Evolutionary conservation across 2,329 filamentous ascomycete genomes (phyloP), one percentile per base, ranked within the genome.

Genomic region (Neofusicoccum umdonicola): DNA sequence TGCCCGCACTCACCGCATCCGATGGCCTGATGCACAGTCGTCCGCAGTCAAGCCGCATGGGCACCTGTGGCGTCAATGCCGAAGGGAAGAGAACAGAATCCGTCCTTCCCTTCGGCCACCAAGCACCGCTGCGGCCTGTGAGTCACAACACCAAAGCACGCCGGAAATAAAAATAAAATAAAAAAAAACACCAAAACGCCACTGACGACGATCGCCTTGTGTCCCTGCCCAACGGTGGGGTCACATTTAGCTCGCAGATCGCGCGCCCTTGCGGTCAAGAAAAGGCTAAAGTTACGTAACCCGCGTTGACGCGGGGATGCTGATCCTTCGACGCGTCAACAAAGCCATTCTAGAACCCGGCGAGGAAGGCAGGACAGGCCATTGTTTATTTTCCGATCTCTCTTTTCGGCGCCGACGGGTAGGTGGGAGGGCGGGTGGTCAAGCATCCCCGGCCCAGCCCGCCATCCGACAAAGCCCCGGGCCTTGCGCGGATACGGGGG

Each of bases 181-280:
- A 19, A 31, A 31, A 31, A 31, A 31, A 31, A 31, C 5, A 1
- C 27, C 27, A 31, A 31, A 31, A 31, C 27, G 27, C 27, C 27
- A 31, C 27, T 31, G 27, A 31, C 27, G 27, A 31, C 27, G 27
- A 31, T 31, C 27, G 27, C 27, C 6, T 31, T 7, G 35, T 22
- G 9, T 41, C 7, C 7, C 41, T 60, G 56, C 56, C 56, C 56
- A 47, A 60, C 42, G n/a, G 56, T 60, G 56, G 56, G 42, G 56
- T 60, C 42, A 15, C 27, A 35, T 60, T 60, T 60, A 60, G 42
- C 56, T 60, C 56, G 54, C 54, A 39, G 54, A 58, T 58, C 54
- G 17, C 45, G 17, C 45, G 17, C 39, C 39, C 13, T 4, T 15
- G 13, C 9, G 13, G 27, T 17, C 27, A 34, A 17, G 48, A 27